These are phyloP conservation scores for Trichoderma gracile DNA, from an alignment of 2,329 filamentous ascomycete species.

Conservation along the genomic window DNA sequence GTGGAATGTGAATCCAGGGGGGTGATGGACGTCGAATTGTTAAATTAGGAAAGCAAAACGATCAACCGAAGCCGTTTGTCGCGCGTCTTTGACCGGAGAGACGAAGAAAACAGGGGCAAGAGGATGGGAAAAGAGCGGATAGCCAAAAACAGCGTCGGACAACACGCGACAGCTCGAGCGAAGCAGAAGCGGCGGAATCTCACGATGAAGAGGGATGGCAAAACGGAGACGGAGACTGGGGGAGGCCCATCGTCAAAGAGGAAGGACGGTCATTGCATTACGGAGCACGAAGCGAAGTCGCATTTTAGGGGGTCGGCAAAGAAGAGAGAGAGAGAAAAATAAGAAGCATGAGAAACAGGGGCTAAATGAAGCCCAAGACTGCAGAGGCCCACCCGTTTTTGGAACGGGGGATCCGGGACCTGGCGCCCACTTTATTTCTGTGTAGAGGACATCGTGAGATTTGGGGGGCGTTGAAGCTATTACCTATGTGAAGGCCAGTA, in stretches of 20 bases:
- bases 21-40: neutral
- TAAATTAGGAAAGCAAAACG: neutral
- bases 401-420: slow-evolving; percentile 20
- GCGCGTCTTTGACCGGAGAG: neutral
- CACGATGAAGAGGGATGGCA: slow-evolving; percentile 19
- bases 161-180: slow-evolving; percentile 17
- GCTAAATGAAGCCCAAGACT: slow-evolving; percentile 22
- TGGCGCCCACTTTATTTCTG: slow-evolving; percentile 12
- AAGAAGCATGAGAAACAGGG: slow-evolving; percentile 9
- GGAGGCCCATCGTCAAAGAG: neutral
- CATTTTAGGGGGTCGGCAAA: neutral
- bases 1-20: neutral
- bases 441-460: slow-evolving; percentile 15
- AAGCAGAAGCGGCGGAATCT: slow-evolving; percentile 21
- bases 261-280: slow-evolving; percentile 1
- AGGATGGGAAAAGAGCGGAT: neutral
- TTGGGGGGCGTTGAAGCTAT: neutral
- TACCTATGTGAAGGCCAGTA: too few species aligned
- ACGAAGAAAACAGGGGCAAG: neutral
- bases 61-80: neutral
- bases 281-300: too few species aligned
- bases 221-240: slow-evolving; percentile 18
- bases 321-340: neutral
- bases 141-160: neutral
- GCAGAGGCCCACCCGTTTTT: slow-evolving; percentile 2